These are phyloP conservation scores for Pholiota microspora DNA, from an alignment of 768 basidiomycete species.

Conservation along the genomic window DNA sequence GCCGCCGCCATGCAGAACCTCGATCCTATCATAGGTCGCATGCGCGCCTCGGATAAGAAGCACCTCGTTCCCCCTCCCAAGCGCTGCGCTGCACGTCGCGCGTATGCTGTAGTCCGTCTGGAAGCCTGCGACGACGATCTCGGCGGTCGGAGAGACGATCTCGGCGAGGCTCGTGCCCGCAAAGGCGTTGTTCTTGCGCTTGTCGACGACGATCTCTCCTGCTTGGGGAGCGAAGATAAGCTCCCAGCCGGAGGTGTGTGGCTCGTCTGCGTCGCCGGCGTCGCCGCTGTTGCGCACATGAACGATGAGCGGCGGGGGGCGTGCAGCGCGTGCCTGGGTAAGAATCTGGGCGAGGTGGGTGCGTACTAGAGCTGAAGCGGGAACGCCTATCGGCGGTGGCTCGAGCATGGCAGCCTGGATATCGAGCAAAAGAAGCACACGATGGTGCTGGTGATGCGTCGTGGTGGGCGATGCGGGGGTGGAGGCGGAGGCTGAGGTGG, in stretches of 20 bases:
- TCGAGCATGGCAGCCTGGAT: conserved; percentile 53
- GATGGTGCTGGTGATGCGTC: conserved; percentile 17
- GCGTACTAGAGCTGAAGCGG: conserved; percentile 38
- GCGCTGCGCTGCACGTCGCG: conserved; percentile 60
- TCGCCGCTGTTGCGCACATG: conserved; percentile 71
- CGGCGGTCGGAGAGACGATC: conserved; percentile 49
- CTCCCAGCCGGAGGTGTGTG: conserved; percentile 54
- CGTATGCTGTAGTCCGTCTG: conserved; percentile 65
- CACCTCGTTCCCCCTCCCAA: conserved; percentile 64
- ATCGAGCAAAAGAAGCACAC: conserved; percentile 60
- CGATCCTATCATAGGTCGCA: conserved; percentile 65
- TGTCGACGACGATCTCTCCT: conserved; percentile 58
- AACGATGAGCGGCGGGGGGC: conserved; percentile 53
- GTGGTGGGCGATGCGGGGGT: background rate
- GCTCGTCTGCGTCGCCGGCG: conserved; percentile 58
- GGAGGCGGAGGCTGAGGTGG: background rate
- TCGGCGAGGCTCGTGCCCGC: conserved; percentile 52
- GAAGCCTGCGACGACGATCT: conserved; percentile 65
- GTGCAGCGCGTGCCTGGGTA: conserved; percentile 43
- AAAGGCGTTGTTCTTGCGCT: conserved; percentile 71
- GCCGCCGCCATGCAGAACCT: conserved; percentile 57
- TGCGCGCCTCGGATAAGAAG: conserved; percentile 63
- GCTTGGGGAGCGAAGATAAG: conserved; percentile 52
- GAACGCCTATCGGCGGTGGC: conserved; percentile 46
- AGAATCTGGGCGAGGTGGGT: conserved; percentile 52